Base-by-base conservation (phyloP, 2,329 filamentous ascomycete species). In the Coniella vitis region DNA sequence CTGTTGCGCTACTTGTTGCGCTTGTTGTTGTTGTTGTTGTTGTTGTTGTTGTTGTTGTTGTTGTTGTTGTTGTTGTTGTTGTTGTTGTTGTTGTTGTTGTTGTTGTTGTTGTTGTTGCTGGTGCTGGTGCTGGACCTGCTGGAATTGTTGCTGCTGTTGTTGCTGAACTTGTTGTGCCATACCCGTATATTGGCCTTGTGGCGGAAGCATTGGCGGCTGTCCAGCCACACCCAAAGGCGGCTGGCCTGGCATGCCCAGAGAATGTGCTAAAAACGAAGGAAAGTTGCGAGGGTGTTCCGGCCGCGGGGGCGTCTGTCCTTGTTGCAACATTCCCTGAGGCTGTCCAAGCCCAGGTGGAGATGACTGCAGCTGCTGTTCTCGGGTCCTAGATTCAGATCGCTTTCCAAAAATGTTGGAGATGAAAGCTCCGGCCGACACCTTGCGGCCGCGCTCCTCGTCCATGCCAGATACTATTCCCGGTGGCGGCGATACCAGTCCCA, bases 381-480 rank as follows among this genome's bases (percentile, higher is more conserved):
- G 44, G 2, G 47, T 49, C 45, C 52, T 58, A 12, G 57, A 57
- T 3, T 57, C 51, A 4, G 55, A 51, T 16, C 57, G 45, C 41
- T 52, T 54, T 13, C 54, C 49, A 40, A 60, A 56, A 3, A 61
- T 49, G 14, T 55, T 56, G 5, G 57, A 54, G 34, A 61, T 40
- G 37, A 60, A 55, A 5, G 49, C 55, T 3, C 58, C 53, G 3
- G 53, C 51, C 4, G 58, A 57, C 5, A 52, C 50, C 38, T 57
- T 55, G 2, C 58, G 52, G 12, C 58, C 54, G 17, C 58, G 56
- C 3, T 59, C 53, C 12, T 56, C 58, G 22, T 60, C 58, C 4
- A 4, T 17, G 17, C 45, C 25, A n/a, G 37, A 31, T 13, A 44
- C 22, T 39, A 47, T 45, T 8, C 3, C 35, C 14, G 34, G 20